Conservation (phyloP, 1,284 basidiomycete species). For the Ustilago sp. region DNA sequence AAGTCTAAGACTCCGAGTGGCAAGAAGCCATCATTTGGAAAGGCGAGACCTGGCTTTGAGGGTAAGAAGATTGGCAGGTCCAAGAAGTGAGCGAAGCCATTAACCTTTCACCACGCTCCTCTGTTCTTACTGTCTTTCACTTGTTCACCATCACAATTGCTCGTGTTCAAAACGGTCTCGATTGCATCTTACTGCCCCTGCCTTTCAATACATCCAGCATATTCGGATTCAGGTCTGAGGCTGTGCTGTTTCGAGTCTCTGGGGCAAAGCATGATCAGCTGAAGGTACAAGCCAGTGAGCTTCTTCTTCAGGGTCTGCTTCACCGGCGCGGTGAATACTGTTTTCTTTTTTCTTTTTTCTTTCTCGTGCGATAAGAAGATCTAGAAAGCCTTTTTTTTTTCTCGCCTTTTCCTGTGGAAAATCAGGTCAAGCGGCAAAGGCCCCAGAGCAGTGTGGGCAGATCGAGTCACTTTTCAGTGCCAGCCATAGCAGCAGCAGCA, state of each 20-base stretch:
- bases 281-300: background rate
- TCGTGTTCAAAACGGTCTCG: background rate
- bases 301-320: constrained; percentile 1
- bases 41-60: constrained; percentile 63
- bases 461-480: constrained; percentile 34
- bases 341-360: background rate
- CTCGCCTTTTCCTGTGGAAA: constrained; percentile 1
- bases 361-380: constrained; percentile 48
- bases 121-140: background rate
- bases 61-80: constrained; percentile 55
- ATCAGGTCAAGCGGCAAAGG: background rate
- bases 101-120: constrained; percentile 1
- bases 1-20: constrained; percentile 41
- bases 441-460: constrained; percentile 12
- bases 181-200: constrained; percentile 7
- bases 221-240: background rate
- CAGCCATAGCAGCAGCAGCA: background rate
- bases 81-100: constrained; percentile 33
- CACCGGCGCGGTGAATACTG: background rate
- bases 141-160: background rate
- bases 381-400: background rate
- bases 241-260: background rate
- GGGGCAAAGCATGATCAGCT: background rate
- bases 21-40: constrained; percentile 43
- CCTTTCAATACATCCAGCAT: constrained; percentile 15